These are phyloP conservation scores for Saxophila tyrrhenica DNA, from an alignment of 495 filamentous ascomycete genomes.

Conservation along the genomic window DNA sequence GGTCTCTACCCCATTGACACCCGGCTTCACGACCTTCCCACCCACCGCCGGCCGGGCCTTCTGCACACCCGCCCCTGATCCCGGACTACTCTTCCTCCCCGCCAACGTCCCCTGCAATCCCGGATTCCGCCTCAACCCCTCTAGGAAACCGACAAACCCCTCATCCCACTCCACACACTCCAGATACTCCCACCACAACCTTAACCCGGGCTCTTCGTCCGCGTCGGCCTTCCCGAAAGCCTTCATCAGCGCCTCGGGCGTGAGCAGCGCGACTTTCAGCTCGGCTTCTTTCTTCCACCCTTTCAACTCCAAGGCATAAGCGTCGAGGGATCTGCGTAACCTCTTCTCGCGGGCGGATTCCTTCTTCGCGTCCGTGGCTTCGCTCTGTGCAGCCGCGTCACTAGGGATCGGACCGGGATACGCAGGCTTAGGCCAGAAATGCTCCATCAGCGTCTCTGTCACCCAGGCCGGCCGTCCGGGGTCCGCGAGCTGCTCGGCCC, in stretches of 20 bases:
- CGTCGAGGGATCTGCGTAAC: slow-evolving; percentile 1
- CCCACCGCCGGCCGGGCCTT: neutral
- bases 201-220: slow-evolving; percentile 22
- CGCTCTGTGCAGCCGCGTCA: neutral
- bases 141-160: slow-evolving; percentile 24
- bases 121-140: slow-evolving; percentile 8
- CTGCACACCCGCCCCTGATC: neutral
- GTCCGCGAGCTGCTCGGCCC: slow-evolving; percentile 23
- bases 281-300: slow-evolving; percentile 25
- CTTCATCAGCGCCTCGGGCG: slow-evolving; percentile 22
- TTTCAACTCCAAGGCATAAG: slow-evolving; percentile 21
- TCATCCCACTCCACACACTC: slow-evolving; percentile 25
- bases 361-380: neutral
- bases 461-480: slow-evolving; percentile 26
- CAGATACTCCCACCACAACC: slow-evolving; percentile 33
- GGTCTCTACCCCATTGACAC: neutral
- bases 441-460: slow-evolving; percentile 24
- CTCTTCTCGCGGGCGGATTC: neutral
- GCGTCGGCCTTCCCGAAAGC: slow-evolving; percentile 28
- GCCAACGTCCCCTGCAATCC: neutral
- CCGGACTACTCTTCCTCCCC: neutral
- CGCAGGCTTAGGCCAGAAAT: slow-evolving; percentile 27
- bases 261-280: slow-evolving; percentile 20
- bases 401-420: slow-evolving; percentile 20
- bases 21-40: neutral